Base-by-base conservation (phyloP, 495 filamentous ascomycete species). In the Penicillium tannophilum region DNA sequence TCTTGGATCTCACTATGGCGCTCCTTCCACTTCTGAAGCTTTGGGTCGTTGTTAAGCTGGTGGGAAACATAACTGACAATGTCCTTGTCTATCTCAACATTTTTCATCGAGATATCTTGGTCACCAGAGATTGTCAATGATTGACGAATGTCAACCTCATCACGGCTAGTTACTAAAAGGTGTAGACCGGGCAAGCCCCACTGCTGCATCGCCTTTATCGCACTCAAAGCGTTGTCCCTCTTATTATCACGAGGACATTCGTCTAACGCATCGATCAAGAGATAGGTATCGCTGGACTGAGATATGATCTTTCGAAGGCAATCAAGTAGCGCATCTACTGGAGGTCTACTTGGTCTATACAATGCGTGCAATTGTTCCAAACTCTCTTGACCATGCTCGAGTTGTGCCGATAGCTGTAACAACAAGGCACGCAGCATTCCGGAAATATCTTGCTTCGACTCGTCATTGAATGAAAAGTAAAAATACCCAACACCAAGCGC, bases 401-500 rank as follows among this genome's bases (percentile, higher is more conserved):
- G 60, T 54, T 76, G 73, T 23, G n/a, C 59, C 5, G 67, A 69
- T 28, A 78, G 58, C 46, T 79, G 75, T 23, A 74, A 52, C n/a
- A 75, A 28, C 28, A 76, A 47, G 10, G 76, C 55, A 24, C 73
- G 71, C 47, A 79, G 19, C 73, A 77, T 75, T 9, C 62, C 64
- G 7, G 43, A 52, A 9, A 16, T 51, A 26, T 67, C 55, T 49
- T 70, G 67, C 43, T 76, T 77, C 3, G 55, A 36, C 4, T 66
- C 41, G 17, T 79, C 73, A 36, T 43, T 70, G 44, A 79, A 77
- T 3, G 70, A 65, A 55, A 77, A 79, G 61, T 72, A 79, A 60
- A 76, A 79, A 59, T 72, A 77, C 4, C 65, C 69, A 26, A 77
- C 60, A n/a, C 70, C 73, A 17, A 69, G 53, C 28, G 28, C 4